phyloP scores from a whole-genome alignment of 139 green algal species.

The Dunaliella sp. region DNA sequence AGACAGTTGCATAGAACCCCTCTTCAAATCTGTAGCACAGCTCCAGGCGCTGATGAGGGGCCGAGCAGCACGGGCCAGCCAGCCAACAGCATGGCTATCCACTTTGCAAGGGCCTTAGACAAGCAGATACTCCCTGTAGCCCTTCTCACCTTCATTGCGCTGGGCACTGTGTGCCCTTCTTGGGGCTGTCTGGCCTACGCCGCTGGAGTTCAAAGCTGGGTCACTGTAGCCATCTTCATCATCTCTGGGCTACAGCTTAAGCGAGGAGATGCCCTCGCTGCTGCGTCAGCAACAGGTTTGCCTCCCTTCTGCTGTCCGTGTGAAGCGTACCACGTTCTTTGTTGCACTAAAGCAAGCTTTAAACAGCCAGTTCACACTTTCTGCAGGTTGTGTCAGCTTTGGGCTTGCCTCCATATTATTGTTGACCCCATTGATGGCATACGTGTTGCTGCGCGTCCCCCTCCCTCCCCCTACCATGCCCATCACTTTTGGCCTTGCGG shows the following conservation, averaged over 20 bases:
- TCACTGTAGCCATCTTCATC: background rate
- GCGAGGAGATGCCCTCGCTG: background rate
- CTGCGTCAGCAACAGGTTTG: background rate
- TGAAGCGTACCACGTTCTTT: too few relatives aligned
- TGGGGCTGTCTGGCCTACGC: background rate
- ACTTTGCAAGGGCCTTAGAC: background rate
- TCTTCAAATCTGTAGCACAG: too few relatives aligned
- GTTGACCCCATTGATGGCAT: constrained; percentile 41
- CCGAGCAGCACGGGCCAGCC: too few relatives aligned
- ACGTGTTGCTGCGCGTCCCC: constrained; percentile 17
- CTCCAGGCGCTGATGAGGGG: too few relatives aligned
- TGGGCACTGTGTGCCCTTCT: background rate
- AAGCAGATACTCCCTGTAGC: background rate
- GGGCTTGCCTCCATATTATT: constrained; percentile 48
- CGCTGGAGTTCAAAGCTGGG: background rate
- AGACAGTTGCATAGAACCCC: too few relatives aligned
- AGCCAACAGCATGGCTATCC: background rate
- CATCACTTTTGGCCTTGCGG: constrained; percentile 55
- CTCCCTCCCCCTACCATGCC: constrained; percentile 49
- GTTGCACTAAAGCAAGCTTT: too few relatives aligned
- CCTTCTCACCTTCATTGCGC: background rate
- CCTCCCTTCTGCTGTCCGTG: too few relatives aligned
- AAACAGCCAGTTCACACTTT: too few relatives aligned
- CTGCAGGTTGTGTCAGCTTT: constrained; percentile 16
- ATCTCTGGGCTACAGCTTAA: background rate